Evolutionary conservation across 805 yeast species (phyloP), one percentile per base, ranked within the genome.

Genomic region (Wickerhamiella sergipiensis): DNA sequence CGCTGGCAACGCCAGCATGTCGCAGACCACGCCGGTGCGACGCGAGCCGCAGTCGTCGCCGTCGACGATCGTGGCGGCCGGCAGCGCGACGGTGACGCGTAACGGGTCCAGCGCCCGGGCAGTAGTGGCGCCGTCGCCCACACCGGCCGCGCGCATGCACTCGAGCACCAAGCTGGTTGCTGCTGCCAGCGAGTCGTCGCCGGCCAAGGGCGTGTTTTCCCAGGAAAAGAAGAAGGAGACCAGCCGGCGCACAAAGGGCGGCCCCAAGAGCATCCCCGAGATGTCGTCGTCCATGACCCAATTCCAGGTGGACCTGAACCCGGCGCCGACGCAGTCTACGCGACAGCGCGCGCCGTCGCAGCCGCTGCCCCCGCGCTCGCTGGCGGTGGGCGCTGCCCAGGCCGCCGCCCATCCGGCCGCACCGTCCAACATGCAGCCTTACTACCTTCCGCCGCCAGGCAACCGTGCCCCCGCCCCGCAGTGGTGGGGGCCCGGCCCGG

Each of bases 191-290:
- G 63, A 59, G 43, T 52, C 58, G 29, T 55, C 62, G 31, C 67
- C 67, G 1, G 67, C 67, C 24, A 60, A 61, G 55, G 67, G 67
- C 2, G 53, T 61, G 44, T 63, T 59, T 38, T 39, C 52, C 1
- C 48, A 39, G 43, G 46, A 15, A 24, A 36, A 38, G 24, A 44
- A 45, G 42, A 42, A 42, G 45, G 36, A 19, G 2, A 22, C 47
- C n/a, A 17, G 22, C 22, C 38, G 18, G 38, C 47, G 54, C 15
- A 47, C 52, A 6, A 55, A 52, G 49, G 33, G 55, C 15, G 49
- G 56, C 17, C 50, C 53, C 22, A 57, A 57, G 46, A 49, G 53
- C 40, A 55, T 57, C 5, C 63, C 60, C 6, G 64, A 60, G 18
- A 62, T 62, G 66, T 55, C 60, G 17, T 58, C 61, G 22, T 60